Percentiles rank a stretch among this genome's conserved stretches.
phyloP scores from a whole-genome alignment of 768 basidiomycete species.

The Albatrellus ellisii region DNA sequence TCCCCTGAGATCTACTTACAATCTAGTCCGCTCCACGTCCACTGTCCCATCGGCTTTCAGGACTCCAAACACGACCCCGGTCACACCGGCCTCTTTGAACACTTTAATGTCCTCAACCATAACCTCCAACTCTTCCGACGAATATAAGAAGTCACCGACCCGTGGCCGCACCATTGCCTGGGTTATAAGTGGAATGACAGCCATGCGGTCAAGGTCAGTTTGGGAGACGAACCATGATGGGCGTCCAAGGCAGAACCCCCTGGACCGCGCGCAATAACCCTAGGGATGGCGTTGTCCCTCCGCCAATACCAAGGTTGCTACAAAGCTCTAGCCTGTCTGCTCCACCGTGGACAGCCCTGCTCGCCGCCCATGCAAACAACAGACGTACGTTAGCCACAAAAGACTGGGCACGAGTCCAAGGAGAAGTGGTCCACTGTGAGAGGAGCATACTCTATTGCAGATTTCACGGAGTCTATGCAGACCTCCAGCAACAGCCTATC shows the following conservation, averaged over 20 bases:
- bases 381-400: neutral
- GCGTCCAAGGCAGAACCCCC: slow-evolving; percentile 31
- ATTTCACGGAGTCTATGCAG: slow-evolving; percentile 67
- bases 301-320: slow-evolving; percentile 54
- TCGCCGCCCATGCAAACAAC: slow-evolving; percentile 2
- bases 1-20: too few relatives aligned
- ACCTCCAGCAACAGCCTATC: too few relatives aligned
- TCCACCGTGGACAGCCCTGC: slow-evolving; percentile 57
- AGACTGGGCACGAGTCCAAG: too few relatives aligned
- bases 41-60: slow-evolving; percentile 43
- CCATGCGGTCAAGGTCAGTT: neutral
- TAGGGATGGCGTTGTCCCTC: slow-evolving; percentile 74
- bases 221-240: slow-evolving; percentile 58
- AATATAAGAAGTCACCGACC: slow-evolving; percentile 68
- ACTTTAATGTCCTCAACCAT: slow-evolving; percentile 62
- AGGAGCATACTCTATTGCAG: slow-evolving; percentile 43
- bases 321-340: slow-evolving; percentile 73
- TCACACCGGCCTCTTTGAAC: slow-evolving; percentile 43
- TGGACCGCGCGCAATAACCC: slow-evolving; percentile 54
- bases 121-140: slow-evolving; percentile 47
- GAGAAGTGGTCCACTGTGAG: too few relatives aligned
- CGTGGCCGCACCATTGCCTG: slow-evolving; percentile 72
- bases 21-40: slow-evolving; percentile 38
- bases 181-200: neutral
- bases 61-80: slow-evolving; percentile 56